phyloP scores from a whole-genome alignment of 2,329 filamentous ascomycete genomes.

The Dothideomycetes sp. region DNA sequence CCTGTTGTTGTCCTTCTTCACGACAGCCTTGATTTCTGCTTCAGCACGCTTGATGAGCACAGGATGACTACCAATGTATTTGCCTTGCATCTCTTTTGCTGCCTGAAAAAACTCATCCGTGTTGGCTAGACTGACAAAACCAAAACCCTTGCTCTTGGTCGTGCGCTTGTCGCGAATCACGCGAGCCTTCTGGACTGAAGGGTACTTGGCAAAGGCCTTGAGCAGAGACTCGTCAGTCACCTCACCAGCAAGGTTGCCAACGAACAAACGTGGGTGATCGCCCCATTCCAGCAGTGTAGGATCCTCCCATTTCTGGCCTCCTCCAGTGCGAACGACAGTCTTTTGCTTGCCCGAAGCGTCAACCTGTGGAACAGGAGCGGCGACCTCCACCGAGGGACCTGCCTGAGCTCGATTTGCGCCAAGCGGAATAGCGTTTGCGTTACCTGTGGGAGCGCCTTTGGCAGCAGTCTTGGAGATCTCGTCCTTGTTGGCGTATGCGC shows the following conservation, averaged over 20 bases:
- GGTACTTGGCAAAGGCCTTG: conserved; percentile 86
- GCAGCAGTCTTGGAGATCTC: conserved; percentile 31
- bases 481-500: conserved; percentile 65
- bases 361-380: conserved; percentile 25
- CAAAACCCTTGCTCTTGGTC: conserved; percentile 91
- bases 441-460: conserved; percentile 28
- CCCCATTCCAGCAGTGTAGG: conserved; percentile 89
- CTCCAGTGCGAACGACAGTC: conserved; percentile 80
- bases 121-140: conserved; percentile 92
- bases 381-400: conserved; percentile 24
- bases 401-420: conserved; percentile 12
- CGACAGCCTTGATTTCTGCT: conserved; percentile 76
- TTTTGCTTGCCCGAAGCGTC: conserved; percentile 56
- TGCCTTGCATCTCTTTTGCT: conserved; percentile 96
- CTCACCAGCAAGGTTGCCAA: conserved; percentile 93
- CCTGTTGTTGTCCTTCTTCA: conserved; percentile 38
- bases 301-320: conserved; percentile 89
- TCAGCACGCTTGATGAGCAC: conserved; percentile 69
- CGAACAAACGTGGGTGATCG: conserved; percentile 89
- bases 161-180: conserved; percentile 94
- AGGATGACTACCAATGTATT: conserved; percentile 97
- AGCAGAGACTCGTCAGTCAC: conserved; percentile 91
- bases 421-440: conserved; percentile 19
- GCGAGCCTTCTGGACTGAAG: conserved; percentile 81
- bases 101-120: conserved; percentile 95